These are phyloP conservation scores for Populus alba DNA, from an alignment of 345 rosid genomes.

Conservation along the genomic window DNA sequence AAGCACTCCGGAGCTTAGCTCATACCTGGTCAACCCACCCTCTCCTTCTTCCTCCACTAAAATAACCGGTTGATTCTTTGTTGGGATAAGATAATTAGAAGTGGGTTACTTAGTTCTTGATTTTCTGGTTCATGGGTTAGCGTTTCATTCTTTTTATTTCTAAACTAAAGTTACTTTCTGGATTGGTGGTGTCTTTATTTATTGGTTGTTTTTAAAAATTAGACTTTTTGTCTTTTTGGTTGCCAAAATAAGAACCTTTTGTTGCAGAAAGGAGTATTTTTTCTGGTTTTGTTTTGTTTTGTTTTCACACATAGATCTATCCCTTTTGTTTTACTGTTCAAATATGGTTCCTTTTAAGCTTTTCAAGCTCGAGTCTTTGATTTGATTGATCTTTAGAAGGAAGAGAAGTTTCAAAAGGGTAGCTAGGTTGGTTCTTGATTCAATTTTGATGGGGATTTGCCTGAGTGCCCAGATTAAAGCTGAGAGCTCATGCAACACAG, in stretches of 20 bases:
- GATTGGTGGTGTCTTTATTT: conserved; percentile 8
- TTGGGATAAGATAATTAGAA: conserved; percentile 20
- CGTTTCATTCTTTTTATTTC: neutral
- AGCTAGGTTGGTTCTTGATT: conserved; percentile 13
- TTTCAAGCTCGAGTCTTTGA: neutral
- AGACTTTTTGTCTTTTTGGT: neutral
- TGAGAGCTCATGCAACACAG: conserved; percentile 68
- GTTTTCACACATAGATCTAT: conserved; percentile 37
- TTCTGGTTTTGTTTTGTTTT: neutral
- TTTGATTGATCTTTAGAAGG: conserved; percentile 30
- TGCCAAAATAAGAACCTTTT: neutral
- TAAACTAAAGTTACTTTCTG: conserved; percentile 3
- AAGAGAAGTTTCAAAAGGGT: conserved; percentile 15
- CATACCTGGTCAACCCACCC: conserved; percentile 13
- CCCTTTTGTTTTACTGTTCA: conserved; percentile 16
- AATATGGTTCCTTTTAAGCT: conserved; percentile 18
- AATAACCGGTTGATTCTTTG: conserved; percentile 8
- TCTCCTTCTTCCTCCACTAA: neutral
- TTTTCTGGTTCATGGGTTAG: conserved; percentile 6
- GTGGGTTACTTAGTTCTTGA: conserved; percentile 9
- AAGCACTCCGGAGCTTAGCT: neutral
- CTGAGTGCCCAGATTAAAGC: conserved; percentile 86
- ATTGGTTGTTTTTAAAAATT: neutral
- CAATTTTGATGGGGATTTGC: conserved; percentile 77
- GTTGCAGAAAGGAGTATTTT: too few relatives aligned